Percentiles rank a stretch among this genome's conserved stretches.
Conservation (phyloP, 257 asterid species). For the Solanum gandarillasii region DNA sequence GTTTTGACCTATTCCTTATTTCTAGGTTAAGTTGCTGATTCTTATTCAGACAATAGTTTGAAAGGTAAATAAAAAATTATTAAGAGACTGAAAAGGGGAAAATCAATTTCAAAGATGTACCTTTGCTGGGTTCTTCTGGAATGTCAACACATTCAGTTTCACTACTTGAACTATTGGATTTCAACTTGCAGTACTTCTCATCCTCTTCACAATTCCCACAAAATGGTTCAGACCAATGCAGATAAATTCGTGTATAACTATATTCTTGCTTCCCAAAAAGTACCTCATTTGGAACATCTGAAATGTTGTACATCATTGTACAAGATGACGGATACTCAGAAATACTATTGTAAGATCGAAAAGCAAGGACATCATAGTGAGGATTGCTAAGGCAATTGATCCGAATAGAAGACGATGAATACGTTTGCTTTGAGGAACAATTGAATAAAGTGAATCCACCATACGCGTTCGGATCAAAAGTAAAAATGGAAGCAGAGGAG, state of each 20-base stretch:
- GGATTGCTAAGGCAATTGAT: constrained; percentile 31
- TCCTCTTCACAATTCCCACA: constrained; percentile 35
- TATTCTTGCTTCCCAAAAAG: constrained; percentile 9
- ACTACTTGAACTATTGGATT: constrained; percentile 13
- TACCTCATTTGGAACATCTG: constrained; percentile 19
- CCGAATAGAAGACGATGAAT: neutral
- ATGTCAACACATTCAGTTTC: constrained; percentile 35
- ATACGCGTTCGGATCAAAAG: neutral
- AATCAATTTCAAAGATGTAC: neutral
- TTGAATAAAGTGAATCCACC: neutral
- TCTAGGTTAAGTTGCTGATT: neutral
- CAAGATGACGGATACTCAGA: constrained; percentile 32
- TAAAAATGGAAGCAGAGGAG: neutral
- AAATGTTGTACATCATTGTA: constrained; percentile 44
- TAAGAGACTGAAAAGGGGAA: neutral
- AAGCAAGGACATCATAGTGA: constrained; percentile 21
- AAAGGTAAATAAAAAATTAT: neutral
- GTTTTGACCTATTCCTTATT: neutral
- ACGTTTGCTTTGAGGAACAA: neutral
- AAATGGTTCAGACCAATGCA: constrained; percentile 54
- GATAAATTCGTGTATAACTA: neutral
- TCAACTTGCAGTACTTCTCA: constrained; percentile 35
- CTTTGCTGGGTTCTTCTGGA: constrained; percentile 15
- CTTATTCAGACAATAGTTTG: neutral
- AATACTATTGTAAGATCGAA: constrained; percentile 11